Base-by-base conservation (phyloP, 805 yeast species). In the Kodamaea kakaduensis region DNA sequence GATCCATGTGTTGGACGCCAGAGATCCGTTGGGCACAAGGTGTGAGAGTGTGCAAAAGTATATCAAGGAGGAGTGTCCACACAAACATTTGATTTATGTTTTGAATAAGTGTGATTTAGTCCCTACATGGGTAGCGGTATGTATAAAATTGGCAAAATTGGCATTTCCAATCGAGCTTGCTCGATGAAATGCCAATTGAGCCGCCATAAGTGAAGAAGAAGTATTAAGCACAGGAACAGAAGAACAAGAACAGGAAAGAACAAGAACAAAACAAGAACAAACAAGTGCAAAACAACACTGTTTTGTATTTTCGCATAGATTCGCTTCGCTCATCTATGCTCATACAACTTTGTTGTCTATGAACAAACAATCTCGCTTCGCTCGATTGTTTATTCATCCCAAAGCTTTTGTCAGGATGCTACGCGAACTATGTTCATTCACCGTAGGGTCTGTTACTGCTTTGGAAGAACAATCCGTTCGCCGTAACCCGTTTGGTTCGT, bases 91-190 rank as follows among this genome's bases (percentile, higher is more conserved):
- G 68, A 83, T 90, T 48, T 89, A 83, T 58, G 96, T 93, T 38
- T 69, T 90, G 64, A 90, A 90, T 76, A 90, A 90, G 73, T 89
- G 97, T 76, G 98, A 90, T 71, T 78, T 90, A 54, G 96, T 90
- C 34, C 98, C 98, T 45, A 90, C 96, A 31, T 90, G 97, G 97
- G 97, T 87, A 54, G 97, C 97, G 54, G 97, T 89, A 87, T 76
- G 97, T 88, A 62, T 56, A 25, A n/a, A n/a, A n/a, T n/a, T n/a
- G n/a, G n/a, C n/a, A n/a, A n/a, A n/a, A n/a, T n/a, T n/a, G 12
- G 10, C 25, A 27, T 27, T 27, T 42, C 41, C 33, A 30, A 17
- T 26, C 22, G 28, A 23, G 22, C n/a, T n/a, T n/a, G n/a, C n/a
- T n/a, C n/a, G n/a, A n/a, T n/a, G n/a, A n/a, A n/a, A n/a, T n/a